phyloP scores from a whole-genome alignment of 2,329 filamentous ascomycete species.

The Aspergillus ochraceoroseus region DNA sequence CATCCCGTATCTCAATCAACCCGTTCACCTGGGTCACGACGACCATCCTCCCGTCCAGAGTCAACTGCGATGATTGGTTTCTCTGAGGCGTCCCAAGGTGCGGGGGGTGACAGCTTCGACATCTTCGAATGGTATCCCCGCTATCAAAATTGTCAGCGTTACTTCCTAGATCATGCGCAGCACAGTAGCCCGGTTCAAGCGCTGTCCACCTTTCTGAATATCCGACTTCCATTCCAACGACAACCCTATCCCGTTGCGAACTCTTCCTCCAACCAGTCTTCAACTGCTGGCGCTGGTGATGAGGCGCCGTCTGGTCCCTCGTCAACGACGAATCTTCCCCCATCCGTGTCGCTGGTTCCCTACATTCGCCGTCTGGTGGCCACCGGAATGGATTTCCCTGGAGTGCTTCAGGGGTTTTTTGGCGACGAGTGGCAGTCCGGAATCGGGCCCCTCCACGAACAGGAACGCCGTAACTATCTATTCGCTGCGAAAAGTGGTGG shows the following conservation, averaged over 20 bases:
- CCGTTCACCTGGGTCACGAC: slow-evolving; percentile 21
- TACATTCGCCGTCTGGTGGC: slow-evolving; percentile 87
- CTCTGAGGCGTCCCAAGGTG: slow-evolving; percentile 33
- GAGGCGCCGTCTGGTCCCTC: slow-evolving; percentile 37
- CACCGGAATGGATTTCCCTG: slow-evolving; percentile 82
- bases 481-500: slow-evolving; percentile 90
- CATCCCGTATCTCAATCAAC: slow-evolving; percentile 16
- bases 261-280: slow-evolving; percentile 30
- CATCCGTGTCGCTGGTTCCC: slow-evolving; percentile 66
- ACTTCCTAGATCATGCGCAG: slow-evolving; percentile 89
- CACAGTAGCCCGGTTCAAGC: slow-evolving; percentile 78
- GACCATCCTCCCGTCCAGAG: slow-evolving; percentile 32
- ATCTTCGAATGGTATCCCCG: slow-evolving; percentile 91
- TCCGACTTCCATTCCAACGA: slow-evolving; percentile 80
- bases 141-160: slow-evolving; percentile 82
- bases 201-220: slow-evolving; percentile 85
- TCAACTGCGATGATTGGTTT: slow-evolving; percentile 38
- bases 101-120: slow-evolving; percentile 48
- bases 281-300: slow-evolving; percentile 44
- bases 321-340: slow-evolving; percentile 36
- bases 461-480: slow-evolving; percentile 87
- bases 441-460: slow-evolving; percentile 76
- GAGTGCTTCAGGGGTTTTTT: slow-evolving; percentile 91
- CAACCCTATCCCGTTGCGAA: slow-evolving; percentile 47
- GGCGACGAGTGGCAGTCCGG: slow-evolving; percentile 86